Conservation (phyloP, 2,329 filamentous ascomycete species). For the Alternaria sp. region DNA sequence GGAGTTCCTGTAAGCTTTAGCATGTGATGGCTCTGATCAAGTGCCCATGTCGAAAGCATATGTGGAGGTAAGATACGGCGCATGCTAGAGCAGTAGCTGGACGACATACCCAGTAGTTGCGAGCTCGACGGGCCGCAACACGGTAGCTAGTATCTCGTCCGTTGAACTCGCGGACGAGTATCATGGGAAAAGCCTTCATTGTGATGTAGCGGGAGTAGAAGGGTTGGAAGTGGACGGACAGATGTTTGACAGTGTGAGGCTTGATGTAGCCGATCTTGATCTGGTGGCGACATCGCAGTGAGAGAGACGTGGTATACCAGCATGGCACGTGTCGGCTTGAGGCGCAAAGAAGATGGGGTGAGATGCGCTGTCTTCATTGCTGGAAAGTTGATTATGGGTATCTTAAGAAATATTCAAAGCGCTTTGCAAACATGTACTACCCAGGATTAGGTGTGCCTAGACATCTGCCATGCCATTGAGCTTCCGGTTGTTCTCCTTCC, state of each 20-base stretch:
- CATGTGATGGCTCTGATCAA: neutral
- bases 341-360: neutral
- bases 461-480: neutral
- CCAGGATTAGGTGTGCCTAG: neutral
- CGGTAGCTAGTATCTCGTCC: neutral
- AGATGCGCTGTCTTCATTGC: neutral
- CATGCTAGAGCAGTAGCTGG: neutral
- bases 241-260: neutral
- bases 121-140: neutral
- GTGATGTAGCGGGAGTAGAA: rapidly evolving
- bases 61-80: neutral
- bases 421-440: neutral
- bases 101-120: neutral
- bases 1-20: neutral
- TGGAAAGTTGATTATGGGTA: neutral
- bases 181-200: neutral
- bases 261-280: neutral
- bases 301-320: neutral
- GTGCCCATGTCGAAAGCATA: neutral
- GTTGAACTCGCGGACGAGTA: neutral
- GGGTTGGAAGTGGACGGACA: neutral
- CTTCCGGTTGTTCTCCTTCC: conserved; percentile 23
- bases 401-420: neutral
- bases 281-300: neutral
- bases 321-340: neutral